Base-by-base conservation (phyloP, 805 yeast species). In the Candida corydali region DNA sequence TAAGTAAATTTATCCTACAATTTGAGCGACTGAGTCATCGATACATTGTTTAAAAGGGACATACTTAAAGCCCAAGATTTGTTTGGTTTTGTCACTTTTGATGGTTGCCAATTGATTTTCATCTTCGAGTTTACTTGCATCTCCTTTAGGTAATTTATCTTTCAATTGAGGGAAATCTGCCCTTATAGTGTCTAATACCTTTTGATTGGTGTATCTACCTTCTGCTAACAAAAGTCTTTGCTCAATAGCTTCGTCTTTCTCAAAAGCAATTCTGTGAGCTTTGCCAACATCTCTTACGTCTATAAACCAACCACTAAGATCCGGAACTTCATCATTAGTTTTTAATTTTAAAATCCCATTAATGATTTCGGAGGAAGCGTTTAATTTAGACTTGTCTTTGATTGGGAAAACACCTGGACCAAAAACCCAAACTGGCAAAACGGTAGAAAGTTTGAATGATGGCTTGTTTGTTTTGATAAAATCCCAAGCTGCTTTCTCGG, bases 241-340 rank as follows among this genome's bases (percentile, higher is more conserved):
- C n/a, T 35, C 37, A 4, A 9, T n/a, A 11, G 43, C 40, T 26
- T 40, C 40, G 24, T 55, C 58, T 40, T 56, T 61, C 47, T 69
- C 72, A 38, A 75, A 62, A 3, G 82, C 80, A 15, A 51, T 45
- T 10, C 76, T 46, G 49, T 81, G 86, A 6, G 81, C 77, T 37
- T 51, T 51, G 4, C 85, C 82, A 29, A 75, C 82, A 49, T 81
- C 86, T 50, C 83, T 67, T 4, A 80, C 84, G 52, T 79, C 83
- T 25, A 74, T 63, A 31, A 51, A 65, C 10, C 45, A 50, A 28
- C 47, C 51, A 4, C 14, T 17, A 7, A 7, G 16, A 3, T 8
- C 20, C 2, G 44, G 53, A 45, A 55, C 30, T 36, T 54, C 57
- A 41, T 57, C 50, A 41, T 27, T 32, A 47, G 63, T 47, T 30